Percentiles rank a stretch among this genome's conserved stretches.
Evolutionary conservation across 495 filamentous ascomycete genomes (phyloP).

Genomic region (Acidomyces sp.): DNA sequence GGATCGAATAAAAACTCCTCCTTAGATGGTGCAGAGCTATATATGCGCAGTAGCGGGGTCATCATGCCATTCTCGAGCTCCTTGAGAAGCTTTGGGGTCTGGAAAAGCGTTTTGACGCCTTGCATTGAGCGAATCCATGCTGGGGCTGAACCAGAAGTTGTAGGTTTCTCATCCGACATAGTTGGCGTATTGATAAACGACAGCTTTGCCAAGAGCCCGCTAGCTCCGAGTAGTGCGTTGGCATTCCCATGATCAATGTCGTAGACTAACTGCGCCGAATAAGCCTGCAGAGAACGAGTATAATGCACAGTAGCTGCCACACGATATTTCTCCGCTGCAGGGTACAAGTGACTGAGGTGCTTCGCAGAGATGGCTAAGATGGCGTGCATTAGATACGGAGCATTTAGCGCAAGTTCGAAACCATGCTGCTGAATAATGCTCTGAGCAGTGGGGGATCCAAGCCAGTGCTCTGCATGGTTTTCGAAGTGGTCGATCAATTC

Average conservation of each 20-base stretch:
- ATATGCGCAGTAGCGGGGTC: not conserved
- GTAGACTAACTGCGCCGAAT: not conserved
- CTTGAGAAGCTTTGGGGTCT: not conserved
- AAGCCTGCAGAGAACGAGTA: constrained; percentile 5
- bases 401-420: constrained; percentile 5
- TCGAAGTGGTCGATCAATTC: constrained; percentile 18
- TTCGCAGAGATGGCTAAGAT: constrained; percentile 10
- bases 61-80: constrained; percentile 1
- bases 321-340: constrained; percentile 5
- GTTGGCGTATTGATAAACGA: constrained; percentile 6
- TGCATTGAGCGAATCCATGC: constrained; percentile 10
- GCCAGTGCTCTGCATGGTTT: constrained; percentile 6
- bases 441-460: constrained; percentile 9
- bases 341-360: constrained; percentile 11
- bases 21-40: not conserved
- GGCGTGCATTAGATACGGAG: constrained; percentile 15
- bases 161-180: not conserved
- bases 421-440: constrained; percentile 11
- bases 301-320: constrained; percentile 5
- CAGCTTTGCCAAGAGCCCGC: constrained; percentile 5
- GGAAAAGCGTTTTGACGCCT: constrained; percentile 2
- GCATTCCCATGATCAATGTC: constrained; percentile 4
- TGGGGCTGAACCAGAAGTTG: not conserved
- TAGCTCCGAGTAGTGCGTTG: constrained; percentile 2
- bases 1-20: not conserved